Percentiles rank a stretch among this genome's conserved stretches.
Conservation (phyloP, 2,329 filamentous ascomycete species). For the Nemania abortiva region DNA sequence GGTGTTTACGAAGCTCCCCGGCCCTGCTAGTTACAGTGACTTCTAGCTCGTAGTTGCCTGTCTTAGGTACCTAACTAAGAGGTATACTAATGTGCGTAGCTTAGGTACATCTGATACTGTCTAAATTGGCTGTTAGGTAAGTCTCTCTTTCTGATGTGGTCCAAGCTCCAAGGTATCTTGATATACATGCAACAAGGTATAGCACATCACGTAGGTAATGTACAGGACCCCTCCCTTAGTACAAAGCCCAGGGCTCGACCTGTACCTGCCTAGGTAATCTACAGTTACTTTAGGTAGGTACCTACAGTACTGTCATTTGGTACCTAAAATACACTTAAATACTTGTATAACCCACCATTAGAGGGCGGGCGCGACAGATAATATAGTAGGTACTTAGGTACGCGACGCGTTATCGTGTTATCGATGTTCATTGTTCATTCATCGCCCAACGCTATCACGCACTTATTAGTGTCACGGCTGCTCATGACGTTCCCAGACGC, state of each 20-base stretch:
- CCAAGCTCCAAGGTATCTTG: neutral
- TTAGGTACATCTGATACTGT: constrained; percentile 2
- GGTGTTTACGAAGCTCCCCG: constrained; percentile 51
- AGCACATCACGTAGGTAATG: no score
- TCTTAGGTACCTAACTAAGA: constrained; percentile 10
- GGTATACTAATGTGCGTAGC: neutral
- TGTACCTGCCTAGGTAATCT: neutral
- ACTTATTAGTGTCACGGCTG: constrained; percentile 7
- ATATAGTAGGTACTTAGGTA: constrained; percentile 12
- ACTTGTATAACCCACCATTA: constrained; percentile 1
- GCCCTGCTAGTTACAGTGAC: constrained; percentile 8
- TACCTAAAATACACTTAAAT: neutral
- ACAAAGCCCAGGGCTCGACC: no score
- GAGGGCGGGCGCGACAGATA: neutral
- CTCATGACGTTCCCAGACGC: constrained; percentile 37
- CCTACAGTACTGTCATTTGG: neutral
- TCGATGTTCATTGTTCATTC: constrained; percentile 6
- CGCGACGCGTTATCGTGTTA: constrained; percentile 35
- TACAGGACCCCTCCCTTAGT: no score
- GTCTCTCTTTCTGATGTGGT: neutral
- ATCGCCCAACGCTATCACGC: neutral
- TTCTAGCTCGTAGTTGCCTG: neutral
- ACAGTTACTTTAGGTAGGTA: neutral
- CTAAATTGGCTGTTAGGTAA: no score
- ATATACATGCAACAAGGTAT: no score